A percentile compares a stretch with the other conserved stretches of the same genome.
phyloP scores from a whole-genome alignment of 768 basidiomycete genomes.

The Lepiota venenata region DNA sequence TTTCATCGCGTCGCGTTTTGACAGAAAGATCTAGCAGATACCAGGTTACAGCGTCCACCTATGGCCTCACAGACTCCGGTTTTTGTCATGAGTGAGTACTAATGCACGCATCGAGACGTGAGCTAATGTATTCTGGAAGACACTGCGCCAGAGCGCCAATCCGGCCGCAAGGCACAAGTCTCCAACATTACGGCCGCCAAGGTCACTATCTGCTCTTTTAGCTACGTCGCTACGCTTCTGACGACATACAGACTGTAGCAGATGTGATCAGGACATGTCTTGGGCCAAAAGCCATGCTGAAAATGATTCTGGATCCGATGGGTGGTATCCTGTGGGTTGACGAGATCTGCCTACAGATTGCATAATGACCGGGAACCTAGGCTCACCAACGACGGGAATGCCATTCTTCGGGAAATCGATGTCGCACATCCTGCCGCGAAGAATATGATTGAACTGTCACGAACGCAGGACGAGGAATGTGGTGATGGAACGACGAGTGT shows the following conservation, averaged over 20 bases:
- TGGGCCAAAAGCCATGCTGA: slow-evolving; percentile 97
- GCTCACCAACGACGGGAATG: slow-evolving; percentile 98
- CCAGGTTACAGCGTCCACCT: slow-evolving; percentile 13
- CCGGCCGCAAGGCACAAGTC: slow-evolving; percentile 92
- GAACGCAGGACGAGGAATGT: slow-evolving; percentile 98
- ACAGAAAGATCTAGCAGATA: not conserved
- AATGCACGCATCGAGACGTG: not conserved
- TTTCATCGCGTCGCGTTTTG: not conserved
- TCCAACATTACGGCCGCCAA: slow-evolving; percentile 98
- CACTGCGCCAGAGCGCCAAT: slow-evolving; percentile 90
- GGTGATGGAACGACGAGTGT: slow-evolving; percentile 99
- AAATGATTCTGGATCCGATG: slow-evolving; percentile 99
- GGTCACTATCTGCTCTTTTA: slow-evolving; percentile 36
- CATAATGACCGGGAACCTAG: slow-evolving; percentile 23
- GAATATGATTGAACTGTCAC: slow-evolving; percentile 97
- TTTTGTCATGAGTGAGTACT: slow-evolving; percentile 73
- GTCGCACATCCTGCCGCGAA: slow-evolving; percentile 99
- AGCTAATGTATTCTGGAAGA: slow-evolving; percentile 41
- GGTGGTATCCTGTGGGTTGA: slow-evolving; percentile 87
- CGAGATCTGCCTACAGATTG: not conserved
- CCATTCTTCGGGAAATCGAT: slow-evolving; percentile 96
- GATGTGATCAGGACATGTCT: slow-evolving; percentile 98
- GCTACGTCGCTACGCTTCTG: slow-evolving; percentile 3
- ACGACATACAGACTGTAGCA: slow-evolving; percentile 73
- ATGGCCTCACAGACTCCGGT: slow-evolving; percentile 68